phyloP scores from a whole-genome alignment of 2,329 filamentous ascomycete species.

The Fusarium incarnatum region DNA sequence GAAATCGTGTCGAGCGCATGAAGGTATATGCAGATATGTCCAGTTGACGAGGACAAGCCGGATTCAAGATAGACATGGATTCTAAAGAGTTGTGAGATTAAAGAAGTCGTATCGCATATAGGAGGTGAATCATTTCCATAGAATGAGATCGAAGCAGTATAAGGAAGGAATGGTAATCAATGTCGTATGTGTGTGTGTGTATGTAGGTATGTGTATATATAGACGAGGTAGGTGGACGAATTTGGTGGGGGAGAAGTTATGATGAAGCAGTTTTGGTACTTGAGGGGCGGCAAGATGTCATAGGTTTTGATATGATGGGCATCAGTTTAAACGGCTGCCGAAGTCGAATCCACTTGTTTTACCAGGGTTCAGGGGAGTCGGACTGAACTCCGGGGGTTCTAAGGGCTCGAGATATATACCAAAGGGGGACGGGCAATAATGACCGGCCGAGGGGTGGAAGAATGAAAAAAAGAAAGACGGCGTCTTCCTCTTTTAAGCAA shows the following conservation, averaged over 20 bases:
- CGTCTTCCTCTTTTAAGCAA: constrained; percentile 12
- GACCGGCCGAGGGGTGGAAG: constrained; percentile 16
- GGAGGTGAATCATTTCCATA: constrained; percentile 24
- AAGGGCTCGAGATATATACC: constrained; percentile 1
- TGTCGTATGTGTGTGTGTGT: not conserved
- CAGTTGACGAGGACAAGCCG: constrained; percentile 29
- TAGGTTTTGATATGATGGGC: constrained; percentile 18
- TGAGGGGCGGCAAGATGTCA: constrained; percentile 30
- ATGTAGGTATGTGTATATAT: not conserved
- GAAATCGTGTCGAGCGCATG: constrained; percentile 38
- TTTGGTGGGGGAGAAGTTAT: constrained; percentile 19
- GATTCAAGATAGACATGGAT: constrained; percentile 40
- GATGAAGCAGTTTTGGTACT: constrained; percentile 23
- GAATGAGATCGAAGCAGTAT: not conserved
- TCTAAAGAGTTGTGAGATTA: constrained; percentile 31
- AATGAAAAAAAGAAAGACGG: constrained; percentile 17
- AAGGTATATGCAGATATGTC: constrained; percentile 26
- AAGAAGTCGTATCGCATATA: constrained; percentile 10
- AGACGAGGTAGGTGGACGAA: not conserved
- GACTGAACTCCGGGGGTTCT: constrained; percentile 2
- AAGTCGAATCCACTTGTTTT: constrained; percentile 31
- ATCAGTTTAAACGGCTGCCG: constrained; percentile 28
- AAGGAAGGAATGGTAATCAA: not conserved
- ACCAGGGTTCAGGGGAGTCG: constrained; percentile 29
- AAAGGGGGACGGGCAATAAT: constrained; percentile 1